Base-by-base conservation (phyloP, 257 asterid species). In the Capsicum baccatum region DNA sequence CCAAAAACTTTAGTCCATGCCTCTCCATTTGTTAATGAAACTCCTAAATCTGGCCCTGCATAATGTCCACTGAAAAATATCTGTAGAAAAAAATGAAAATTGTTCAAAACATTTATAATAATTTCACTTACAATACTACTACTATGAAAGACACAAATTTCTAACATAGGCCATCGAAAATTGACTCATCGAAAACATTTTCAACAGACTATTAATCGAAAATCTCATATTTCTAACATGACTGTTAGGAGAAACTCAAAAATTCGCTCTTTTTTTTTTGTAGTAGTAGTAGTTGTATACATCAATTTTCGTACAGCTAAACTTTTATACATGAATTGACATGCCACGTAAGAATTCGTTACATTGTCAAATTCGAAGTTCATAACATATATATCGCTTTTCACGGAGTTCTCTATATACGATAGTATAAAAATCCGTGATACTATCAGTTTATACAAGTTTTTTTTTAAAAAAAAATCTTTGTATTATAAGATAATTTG, bases 1-100 rank as follows among this genome's bases (percentile, higher is more conserved):
- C 97, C 97, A 3, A 92, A 90, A 3, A 92, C 97, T 66, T 93
- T 92, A 79, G 88, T 92, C 97, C 94, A 91, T 6, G 71, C 79
- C 89, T 93, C 94, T 60, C 93, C 94, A 35, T 87, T 62, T 56
- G 83, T 84, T 17, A 93, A 10, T 39, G 82, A 83, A 59, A 92
- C 85, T 83, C 89, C 90, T 7, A 86, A 87, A 0, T 7, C 9
- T 0, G 80, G 83, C 9, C 93, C 97, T 50, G 96, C 90, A 66
- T 93, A 93, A 84, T 93, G 97, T 4, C 50, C 80, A 69, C 94
- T 92, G 14, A 90, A 85, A 83, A 92, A 90, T 9, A 85, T 12
- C 97, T 93, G 78, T 16, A 76, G 33, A n/a, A 17, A 14, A 67
- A 13, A 12, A 8, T 3, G 39, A 35, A 8, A 14, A 21, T 21